These are phyloP conservation scores for Cutaneotrichosporon cavernicola DNA, from an alignment of 1,284 basidiomycete genomes.

Conservation along the genomic window DNA sequence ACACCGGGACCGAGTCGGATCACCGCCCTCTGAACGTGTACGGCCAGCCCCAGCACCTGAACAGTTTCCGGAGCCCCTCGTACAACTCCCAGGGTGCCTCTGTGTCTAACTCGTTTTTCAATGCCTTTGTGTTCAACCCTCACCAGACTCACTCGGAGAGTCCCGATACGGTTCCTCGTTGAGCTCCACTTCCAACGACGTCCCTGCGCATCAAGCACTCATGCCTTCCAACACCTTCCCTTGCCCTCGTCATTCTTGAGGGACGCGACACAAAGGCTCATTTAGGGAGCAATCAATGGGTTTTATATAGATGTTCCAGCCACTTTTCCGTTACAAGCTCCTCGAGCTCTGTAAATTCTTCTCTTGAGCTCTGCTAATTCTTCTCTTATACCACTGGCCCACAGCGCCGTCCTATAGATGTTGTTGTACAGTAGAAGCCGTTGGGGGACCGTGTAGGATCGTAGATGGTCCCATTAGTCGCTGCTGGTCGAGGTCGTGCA, in stretches of 20 bases:
- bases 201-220: neutral
- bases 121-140: neutral
- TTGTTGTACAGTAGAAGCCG: too few species aligned
- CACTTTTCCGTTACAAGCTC: too few species aligned
- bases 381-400: too few species aligned
- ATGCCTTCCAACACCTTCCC: neutral
- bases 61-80: neutral
- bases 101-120: neutral
- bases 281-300: too few species aligned
- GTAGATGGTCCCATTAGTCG: too few species aligned
- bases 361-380: too few species aligned
- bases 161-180: neutral
- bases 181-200: neutral
- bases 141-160: neutral
- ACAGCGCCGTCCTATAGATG: too few species aligned
- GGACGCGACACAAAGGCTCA: too few species aligned
- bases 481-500: too few species aligned
- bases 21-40: neutral
- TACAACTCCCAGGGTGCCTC: neutral
- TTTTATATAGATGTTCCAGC: too few species aligned
- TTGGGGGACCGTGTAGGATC: too few species aligned
- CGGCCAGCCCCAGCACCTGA: neutral
- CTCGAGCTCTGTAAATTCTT: too few species aligned
- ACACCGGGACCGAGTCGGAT: neutral
- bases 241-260: neutral